These are phyloP conservation scores for Kernera saxatilis DNA, from an alignment of 345 rosid genomes.

Conservation along the genomic window DNA sequence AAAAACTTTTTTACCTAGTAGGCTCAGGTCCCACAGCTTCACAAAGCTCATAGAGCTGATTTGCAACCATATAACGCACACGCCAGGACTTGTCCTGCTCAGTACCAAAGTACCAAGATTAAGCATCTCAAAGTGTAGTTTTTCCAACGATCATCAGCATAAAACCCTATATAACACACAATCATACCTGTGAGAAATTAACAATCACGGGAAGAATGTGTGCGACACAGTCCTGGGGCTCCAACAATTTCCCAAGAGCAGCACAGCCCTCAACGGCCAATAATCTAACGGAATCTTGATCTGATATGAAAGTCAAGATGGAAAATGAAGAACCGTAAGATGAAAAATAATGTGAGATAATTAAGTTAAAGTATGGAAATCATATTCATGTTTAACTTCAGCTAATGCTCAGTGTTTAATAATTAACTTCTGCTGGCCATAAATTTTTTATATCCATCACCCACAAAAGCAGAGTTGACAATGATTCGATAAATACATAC, in stretches of 20 bases:
- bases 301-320: conserved; percentile 33
- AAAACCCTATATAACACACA: background rate
- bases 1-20: conserved; percentile 54
- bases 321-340: background rate
- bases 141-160: background rate
- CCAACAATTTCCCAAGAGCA: conserved; percentile 71
- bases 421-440: background rate
- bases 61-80: conserved; percentile 96
- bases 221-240: conserved; percentile 65
- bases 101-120: background rate
- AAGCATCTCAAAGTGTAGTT: conserved; percentile 24
- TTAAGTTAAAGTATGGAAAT: background rate
- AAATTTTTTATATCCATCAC: background rate
- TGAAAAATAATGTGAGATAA: background rate
- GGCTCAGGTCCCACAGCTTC: conserved; percentile 96
- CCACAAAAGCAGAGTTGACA: background rate
- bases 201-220: conserved; percentile 73
- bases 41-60: conserved; percentile 92
- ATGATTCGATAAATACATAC: background rate
- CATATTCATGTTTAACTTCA: background rate
- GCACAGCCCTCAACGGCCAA: conserved; percentile 84
- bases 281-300: conserved; percentile 74
- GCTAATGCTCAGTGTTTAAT: conserved; percentile 6
- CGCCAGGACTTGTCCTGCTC: conserved; percentile 97
- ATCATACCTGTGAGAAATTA: conserved; percentile 76